These are phyloP conservation scores for Penicillium brasilianum DNA, from an alignment of 2,329 filamentous ascomycete genomes.

Conservation along the genomic window DNA sequence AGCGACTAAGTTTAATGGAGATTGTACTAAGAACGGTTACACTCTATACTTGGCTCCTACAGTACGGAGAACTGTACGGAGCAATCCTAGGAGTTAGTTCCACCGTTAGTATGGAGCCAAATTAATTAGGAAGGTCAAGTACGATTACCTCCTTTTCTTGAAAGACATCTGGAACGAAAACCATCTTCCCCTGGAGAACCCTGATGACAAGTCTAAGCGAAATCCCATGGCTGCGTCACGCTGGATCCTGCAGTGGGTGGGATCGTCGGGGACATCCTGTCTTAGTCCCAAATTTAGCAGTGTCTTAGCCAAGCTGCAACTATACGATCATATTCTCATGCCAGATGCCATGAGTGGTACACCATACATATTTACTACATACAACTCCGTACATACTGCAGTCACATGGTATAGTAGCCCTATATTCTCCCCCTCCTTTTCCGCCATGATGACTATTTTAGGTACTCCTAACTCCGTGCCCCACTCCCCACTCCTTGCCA, in stretches of 20 bases:
- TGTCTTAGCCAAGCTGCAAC: constrained; percentile 19
- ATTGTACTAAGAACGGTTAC: not conserved
- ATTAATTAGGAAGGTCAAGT: not conserved
- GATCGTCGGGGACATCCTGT: constrained; percentile 19
- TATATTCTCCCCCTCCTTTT: not conserved
- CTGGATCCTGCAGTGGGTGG: constrained; percentile 7
- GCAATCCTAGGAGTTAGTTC: not conserved
- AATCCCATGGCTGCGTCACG: constrained; percentile 1
- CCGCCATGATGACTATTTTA: not conserved
- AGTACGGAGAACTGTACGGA: not conserved
- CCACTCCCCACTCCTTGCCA: too few relatives aligned
- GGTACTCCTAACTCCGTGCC: not conserved
- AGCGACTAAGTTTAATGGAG: not conserved
- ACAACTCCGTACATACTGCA: not conserved
- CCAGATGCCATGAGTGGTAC: not conserved
- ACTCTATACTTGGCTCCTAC: not conserved
- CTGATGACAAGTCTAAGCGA: not conserved
- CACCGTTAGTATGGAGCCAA: not conserved
- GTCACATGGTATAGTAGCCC: not conserved
- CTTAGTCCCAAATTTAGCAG: constrained; percentile 24
- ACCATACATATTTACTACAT: not conserved
- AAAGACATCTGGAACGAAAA: too few relatives aligned
- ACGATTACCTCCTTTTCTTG: not conserved
- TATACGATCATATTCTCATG: not conserved
- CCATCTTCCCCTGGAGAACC: not conserved